These are phyloP conservation scores for Craspedostauros australis DNA, from an alignment of 108 stramenopile species.

Conservation along the genomic window DNA sequence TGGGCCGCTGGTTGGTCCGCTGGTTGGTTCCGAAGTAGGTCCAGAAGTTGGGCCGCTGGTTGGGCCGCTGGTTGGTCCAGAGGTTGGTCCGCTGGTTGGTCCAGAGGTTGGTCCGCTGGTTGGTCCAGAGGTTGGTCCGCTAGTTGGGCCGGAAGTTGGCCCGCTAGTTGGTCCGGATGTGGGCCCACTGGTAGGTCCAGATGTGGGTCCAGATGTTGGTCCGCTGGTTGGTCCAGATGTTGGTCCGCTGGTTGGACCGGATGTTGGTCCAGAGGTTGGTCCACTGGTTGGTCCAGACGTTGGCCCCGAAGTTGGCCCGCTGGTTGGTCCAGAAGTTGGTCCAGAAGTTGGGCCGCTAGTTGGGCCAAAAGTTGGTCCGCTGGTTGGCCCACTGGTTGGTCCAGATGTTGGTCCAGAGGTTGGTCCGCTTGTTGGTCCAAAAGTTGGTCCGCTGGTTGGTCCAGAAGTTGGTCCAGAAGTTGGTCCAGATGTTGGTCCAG, in stretches of 20 bases:
- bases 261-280: slow-evolving; percentile 5
- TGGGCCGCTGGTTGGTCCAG: too few species aligned
- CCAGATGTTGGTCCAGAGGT: neutral
- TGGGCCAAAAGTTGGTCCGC: neutral
- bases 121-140: too few species aligned
- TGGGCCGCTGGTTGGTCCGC: neutral
- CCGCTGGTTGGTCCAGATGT: slow-evolving; percentile 1
- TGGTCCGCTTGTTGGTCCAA: slow-evolving; percentile 3
- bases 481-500: slow-evolving; percentile 2
- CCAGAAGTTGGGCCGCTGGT: too few species aligned
- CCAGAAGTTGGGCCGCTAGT: neutral
- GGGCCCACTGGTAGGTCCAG: too few species aligned
- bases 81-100: too few species aligned
- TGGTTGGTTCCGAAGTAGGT: too few species aligned
- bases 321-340: slow-evolving; percentile 2
- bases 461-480: slow-evolving; percentile 5
- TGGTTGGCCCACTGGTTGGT: neutral
- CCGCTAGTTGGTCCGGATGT: too few species aligned
- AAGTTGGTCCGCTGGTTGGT: slow-evolving; percentile 2
- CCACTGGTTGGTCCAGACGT: neutral
- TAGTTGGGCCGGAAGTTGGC: too few species aligned
- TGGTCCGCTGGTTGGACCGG: slow-evolving; percentile 1
- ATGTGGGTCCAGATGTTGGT: slow-evolving; percentile 3
- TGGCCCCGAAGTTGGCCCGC: slow-evolving; percentile 1
- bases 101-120: too few species aligned